Conservation (phyloP, 768 basidiomycete genomes). For the Pulveroboletus sp. region DNA sequence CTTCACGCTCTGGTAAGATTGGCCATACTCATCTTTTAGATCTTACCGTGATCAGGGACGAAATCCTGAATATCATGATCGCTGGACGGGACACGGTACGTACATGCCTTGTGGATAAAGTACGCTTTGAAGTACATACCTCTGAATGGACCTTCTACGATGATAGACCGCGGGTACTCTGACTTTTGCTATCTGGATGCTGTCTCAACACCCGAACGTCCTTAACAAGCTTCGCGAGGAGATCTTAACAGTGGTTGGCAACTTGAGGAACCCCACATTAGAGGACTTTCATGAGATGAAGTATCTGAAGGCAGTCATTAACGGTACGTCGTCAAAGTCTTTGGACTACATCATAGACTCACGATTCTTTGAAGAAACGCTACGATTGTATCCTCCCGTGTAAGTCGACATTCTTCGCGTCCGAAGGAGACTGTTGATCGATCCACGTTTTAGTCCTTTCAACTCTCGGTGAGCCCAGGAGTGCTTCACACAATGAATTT, state of each 20-base stretch:
- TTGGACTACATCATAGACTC: not conserved
- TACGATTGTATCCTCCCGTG: slow-evolving; percentile 31
- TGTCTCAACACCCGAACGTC: slow-evolving; percentile 28
- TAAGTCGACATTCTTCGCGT: slow-evolving; percentile 10
- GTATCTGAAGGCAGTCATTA: slow-evolving; percentile 39
- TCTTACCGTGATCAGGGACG: slow-evolving; percentile 31
- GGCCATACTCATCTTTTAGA: slow-evolving; percentile 18
- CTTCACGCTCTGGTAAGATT: not conserved
- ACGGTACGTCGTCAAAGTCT: slow-evolving; percentile 17
- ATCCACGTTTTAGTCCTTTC: slow-evolving; percentile 17
- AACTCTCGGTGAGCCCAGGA: slow-evolving; percentile 16
- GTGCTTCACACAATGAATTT: not conserved
- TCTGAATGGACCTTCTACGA: no score
- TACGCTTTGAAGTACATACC: not conserved
- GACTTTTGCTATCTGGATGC: slow-evolving; percentile 28
- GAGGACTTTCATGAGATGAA: slow-evolving; percentile 37
- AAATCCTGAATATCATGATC: slow-evolving; percentile 36
- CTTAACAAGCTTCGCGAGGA: slow-evolving; percentile 30
- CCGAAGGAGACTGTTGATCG: not conserved
- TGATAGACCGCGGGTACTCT: slow-evolving; percentile 29
- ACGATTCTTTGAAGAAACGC: slow-evolving; percentile 23
- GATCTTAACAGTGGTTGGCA: slow-evolving; percentile 26
- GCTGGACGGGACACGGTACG: slow-evolving; percentile 34
- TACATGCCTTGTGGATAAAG: not conserved
- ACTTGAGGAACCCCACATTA: slow-evolving; percentile 26